Evolutionary conservation across 805 yeast genomes (phyloP).

Genomic region (Saccharomycopsis fermentans): DNA sequence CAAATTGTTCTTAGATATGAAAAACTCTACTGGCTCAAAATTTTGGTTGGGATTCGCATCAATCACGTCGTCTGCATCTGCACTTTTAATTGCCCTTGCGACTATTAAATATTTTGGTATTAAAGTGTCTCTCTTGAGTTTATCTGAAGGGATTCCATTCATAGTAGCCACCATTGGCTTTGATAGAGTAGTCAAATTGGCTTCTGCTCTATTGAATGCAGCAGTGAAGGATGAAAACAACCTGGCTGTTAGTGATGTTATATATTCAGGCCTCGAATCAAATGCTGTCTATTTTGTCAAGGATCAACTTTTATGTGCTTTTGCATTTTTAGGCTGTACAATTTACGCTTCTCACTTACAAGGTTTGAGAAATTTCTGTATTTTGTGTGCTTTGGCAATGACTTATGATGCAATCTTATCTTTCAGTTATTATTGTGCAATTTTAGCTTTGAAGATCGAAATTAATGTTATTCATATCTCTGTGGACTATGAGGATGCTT

Average conservation of each 20-base stretch:
- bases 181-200: conserved; percentile 68
- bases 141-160: conserved; percentile 90
- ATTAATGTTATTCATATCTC: conserved; percentile 78
- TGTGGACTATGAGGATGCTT: conserved; percentile 61
- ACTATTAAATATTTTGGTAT: conserved; percentile 46
- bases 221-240: conserved; percentile 24
- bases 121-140: conserved; percentile 58
- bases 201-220: conserved; percentile 45
- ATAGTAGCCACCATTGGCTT: conserved; percentile 88
- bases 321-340: conserved; percentile 59
- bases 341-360: conserved; percentile 54
- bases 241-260: conserved; percentile 23
- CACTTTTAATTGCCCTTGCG: conserved; percentile 69
- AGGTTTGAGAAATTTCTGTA: conserved; percentile 73
- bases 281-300: conserved; percentile 38
- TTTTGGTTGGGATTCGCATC: conserved; percentile 83
- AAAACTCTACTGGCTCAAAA: conserved; percentile 60
- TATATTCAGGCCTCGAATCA: conserved; percentile 28
- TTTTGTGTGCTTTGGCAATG: conserved; percentile 60
- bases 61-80: conserved; percentile 67
- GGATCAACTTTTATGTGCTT: conserved; percentile 66
- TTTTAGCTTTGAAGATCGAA: conserved; percentile 80
- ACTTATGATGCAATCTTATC: conserved; percentile 62
- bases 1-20: conserved; percentile 68
- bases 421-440: conserved; percentile 73